phyloP scores from a whole-genome alignment of 768 basidiomycete species.

The Clitopilus hobsonii region DNA sequence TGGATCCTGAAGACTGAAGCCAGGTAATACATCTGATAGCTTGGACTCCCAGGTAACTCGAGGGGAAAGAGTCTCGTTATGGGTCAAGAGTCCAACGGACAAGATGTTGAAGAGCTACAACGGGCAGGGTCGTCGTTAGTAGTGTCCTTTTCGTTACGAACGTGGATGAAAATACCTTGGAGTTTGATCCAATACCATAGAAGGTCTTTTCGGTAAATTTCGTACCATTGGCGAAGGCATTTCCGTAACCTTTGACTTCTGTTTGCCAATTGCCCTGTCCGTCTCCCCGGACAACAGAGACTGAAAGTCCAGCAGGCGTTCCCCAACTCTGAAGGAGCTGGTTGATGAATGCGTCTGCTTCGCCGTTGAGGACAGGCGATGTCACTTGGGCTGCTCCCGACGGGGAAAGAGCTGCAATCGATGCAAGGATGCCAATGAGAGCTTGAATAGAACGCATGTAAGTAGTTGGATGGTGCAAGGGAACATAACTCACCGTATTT shows the following conservation, averaged over 20 bases:
- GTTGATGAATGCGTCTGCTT: conserved; percentile 7
- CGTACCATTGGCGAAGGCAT: background rate
- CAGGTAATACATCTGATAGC: conserved; percentile 17
- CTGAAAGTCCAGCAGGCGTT: conserved; percentile 6
- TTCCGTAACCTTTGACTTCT: conserved; percentile 15
- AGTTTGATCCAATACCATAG: conserved; percentile 12
- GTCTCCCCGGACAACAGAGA: conserved; percentile 10
- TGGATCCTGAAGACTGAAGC: conserved; percentile 19
- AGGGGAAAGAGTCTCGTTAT: conserved; percentile 17
- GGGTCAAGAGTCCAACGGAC: conserved; percentile 20
- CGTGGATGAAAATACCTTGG: conserved; percentile 6
- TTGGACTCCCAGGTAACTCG: conserved; percentile 19
- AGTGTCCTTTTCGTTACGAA: background rate
- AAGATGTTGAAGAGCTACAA: conserved; percentile 18
- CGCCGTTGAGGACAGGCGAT: conserved; percentile 3
- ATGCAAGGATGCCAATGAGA: background rate
- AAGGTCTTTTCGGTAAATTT: background rate
- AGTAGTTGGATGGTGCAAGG: no score
- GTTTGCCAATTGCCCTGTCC: conserved; percentile 6
- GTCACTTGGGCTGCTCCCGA: background rate
- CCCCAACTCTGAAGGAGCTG: conserved; percentile 7
- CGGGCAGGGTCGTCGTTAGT: background rate
- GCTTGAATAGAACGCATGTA: background rate
- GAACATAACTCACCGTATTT: no score
- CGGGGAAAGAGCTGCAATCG: background rate